A percentile compares a stretch with the other conserved stretches of the same genome.
Conservation (phyloP, 805 yeast genomes). For the Cyberlindnera amylophila region DNA sequence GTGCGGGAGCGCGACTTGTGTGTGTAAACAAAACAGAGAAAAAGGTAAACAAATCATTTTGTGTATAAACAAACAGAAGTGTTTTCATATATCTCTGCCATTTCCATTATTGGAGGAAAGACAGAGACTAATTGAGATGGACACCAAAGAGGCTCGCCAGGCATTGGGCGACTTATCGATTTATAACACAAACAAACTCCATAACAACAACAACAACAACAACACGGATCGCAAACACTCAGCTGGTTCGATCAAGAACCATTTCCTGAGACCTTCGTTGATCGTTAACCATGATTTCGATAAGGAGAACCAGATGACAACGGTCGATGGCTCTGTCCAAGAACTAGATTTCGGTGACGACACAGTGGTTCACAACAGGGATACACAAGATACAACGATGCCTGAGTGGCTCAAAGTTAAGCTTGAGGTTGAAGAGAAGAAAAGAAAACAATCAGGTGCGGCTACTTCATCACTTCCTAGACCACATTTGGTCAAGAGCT, state of each 20-base stretch:
- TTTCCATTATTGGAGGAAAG: too few species aligned
- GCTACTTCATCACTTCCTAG: slow-evolving; percentile 1
- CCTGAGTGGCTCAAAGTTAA: slow-evolving; percentile 24
- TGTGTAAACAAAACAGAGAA: not conserved
- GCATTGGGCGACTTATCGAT: slow-evolving; percentile 10
- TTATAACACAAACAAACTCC: slow-evolving; percentile 1
- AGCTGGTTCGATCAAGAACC: slow-evolving; percentile 6
- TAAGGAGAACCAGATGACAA: slow-evolving; percentile 11
- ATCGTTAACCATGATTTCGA: slow-evolving; percentile 11
- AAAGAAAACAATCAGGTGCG: slow-evolving; percentile 2
- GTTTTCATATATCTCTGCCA: too few species aligned
- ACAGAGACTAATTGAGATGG: too few species aligned
- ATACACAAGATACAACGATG: slow-evolving; percentile 13
- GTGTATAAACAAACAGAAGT: not conserved
- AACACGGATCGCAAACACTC: not conserved
- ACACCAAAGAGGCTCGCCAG: slow-evolving; percentile 13
- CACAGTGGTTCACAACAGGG: slow-evolving; percentile 20
- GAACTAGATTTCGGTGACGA: slow-evolving; percentile 9
- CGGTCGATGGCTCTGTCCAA: not conserved
- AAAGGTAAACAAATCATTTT: not conserved
- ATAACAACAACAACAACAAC: slow-evolving; percentile 3
- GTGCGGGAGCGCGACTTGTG: too few species aligned
- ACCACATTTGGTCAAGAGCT: slow-evolving; percentile 11
- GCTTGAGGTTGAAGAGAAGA: slow-evolving; percentile 8
- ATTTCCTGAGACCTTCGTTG: slow-evolving; percentile 11